Evolutionary conservation across 2,329 filamentous ascomycete genomes (phyloP), one percentile per base, ranked within the genome.

Genomic region (Fusarium mexicanum): DNA sequence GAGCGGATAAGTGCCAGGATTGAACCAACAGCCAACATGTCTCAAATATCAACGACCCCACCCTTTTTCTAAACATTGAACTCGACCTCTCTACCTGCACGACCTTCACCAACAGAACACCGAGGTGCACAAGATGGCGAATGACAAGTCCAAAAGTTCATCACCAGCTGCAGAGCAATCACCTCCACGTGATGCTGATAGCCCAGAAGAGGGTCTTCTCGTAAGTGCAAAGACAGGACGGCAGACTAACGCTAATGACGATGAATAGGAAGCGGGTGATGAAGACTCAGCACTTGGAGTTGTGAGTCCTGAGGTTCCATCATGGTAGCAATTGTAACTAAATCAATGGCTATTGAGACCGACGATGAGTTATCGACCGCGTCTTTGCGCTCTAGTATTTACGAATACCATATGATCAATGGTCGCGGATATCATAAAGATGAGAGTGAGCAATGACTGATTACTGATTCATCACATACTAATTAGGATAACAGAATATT

Each of bases 321-420:
- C 24, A n/a, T 9, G 16, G 12, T 29, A 16, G 12, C 8, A 2
- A 18, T 22, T 18, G 10, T 16, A 16, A 38, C 22, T 17, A 5
- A 38, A 2, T 6, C 1, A 12, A 16, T 8, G n/a, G 0, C 6
- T 20, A 0, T 17, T 2, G 48, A 73, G 68, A 69, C 59, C 2
- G 68, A 74, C 4, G 71, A 75, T 13, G 64, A 75, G 5, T 17
- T 74, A 17, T 74, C 73, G 8, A 74, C 73, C 6, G 60, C 62
- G 1, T 75, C 73, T 2, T 40, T 74, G 16, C 72, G 69, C 0
- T 75, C 73, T 1, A 74, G 73, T 18, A 63, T 75, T 16, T 53
- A 40, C 7, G 71, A 74, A 9, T 75, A 75, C 3, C 69, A 74
- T 18, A 57, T 65, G 33, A 50, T 64, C 8, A 55, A 75, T 20